phyloP scores from a whole-genome alignment of 2,329 filamentous ascomycete genomes.

The Venturiaceae sp. region DNA sequence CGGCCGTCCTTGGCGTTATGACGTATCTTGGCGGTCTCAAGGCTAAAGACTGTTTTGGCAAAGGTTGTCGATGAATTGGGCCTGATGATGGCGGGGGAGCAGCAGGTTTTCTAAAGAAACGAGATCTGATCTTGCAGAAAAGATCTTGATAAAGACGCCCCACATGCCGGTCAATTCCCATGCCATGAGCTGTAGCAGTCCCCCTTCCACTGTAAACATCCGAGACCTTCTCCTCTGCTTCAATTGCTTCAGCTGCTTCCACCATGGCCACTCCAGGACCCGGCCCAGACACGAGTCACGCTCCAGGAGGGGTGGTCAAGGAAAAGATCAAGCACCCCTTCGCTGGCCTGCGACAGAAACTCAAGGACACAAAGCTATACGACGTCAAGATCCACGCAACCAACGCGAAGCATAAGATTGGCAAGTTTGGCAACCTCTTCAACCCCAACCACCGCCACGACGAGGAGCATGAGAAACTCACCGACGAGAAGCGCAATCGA shows the following conservation, averaged over 20 bases:
- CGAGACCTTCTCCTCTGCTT: neutral
- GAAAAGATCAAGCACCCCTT: conserved; percentile 29
- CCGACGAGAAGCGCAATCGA: conserved; percentile 67
- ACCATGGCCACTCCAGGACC: neutral
- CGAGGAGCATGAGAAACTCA: conserved; percentile 78
- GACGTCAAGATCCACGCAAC: conserved; percentile 42
- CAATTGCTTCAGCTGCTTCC: neutral
- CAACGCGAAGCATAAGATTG: conserved; percentile 52
- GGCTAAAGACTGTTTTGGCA: too few species aligned
- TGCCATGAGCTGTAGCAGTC: neutral
- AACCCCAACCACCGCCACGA: conserved; percentile 89
- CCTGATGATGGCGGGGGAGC: too few species aligned
- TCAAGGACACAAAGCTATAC: conserved; percentile 36
- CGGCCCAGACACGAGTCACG: neutral
- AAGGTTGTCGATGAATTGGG: too few species aligned
- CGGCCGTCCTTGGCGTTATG: too few species aligned
- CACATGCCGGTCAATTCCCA: neutral
- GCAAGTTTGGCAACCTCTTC: conserved; percentile 58
- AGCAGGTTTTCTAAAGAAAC: too few species aligned
- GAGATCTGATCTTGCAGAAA: neutral
- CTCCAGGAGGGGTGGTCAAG: conserved; percentile 11
- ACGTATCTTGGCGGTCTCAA: too few species aligned
- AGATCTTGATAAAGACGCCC: neutral
- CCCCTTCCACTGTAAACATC: neutral
- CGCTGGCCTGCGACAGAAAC: conserved; percentile 30